Evolutionary conservation across 176 grass and related monocot genomes (phyloP), one percentile per base, ranked within the genome.

Genomic region (Miscanthus lutarioriparius): DNA sequence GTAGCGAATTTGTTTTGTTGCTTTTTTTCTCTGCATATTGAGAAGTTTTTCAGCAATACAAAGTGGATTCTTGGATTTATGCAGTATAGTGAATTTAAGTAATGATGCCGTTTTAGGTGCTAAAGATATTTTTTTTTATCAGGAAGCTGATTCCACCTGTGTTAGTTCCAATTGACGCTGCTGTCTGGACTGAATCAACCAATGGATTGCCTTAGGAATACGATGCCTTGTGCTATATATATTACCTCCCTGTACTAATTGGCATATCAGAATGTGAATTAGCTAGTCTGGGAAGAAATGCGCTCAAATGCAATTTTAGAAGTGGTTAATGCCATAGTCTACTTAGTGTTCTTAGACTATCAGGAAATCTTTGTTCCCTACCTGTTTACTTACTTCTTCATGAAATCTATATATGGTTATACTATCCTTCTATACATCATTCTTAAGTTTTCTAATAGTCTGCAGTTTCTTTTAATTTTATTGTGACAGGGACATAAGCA

Each of bases 401-500:
- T 74, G 1, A 17, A 66, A 40, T 17, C 5, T 49, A 1, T 19
- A 66, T 23, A 68, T 36, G 15, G 10, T 56, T 74, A 37, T 41
- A 61, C 45, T 6, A 30, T 78, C 40, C 66, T 23, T 79, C 11
- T 75, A 8, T 32, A 6, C 43, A 40, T 26, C 51, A 15, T 37
- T 37, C 1, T 83, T 74, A 28, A 43, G 4, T 9, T 74, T 62
- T 39, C 61, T 87, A 75, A 75, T 49, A 82, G 1, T 9, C 20
- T 81, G 40, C 38, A 13, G n/a, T 47, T 87, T 70, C n/a, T 80
- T 76, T 71, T 10, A 27, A 67, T 75, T 66, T 86, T 71, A 23
- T 70, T 53, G 4, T 76, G 7, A 23, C 86, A 98, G 95, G 95
- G 95, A 14, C 95, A 98, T 77, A 98, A 98, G 86, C 92, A 98